Conservation (phyloP, 345 rosid species). For the Abelmoschus esculentus region DNA sequence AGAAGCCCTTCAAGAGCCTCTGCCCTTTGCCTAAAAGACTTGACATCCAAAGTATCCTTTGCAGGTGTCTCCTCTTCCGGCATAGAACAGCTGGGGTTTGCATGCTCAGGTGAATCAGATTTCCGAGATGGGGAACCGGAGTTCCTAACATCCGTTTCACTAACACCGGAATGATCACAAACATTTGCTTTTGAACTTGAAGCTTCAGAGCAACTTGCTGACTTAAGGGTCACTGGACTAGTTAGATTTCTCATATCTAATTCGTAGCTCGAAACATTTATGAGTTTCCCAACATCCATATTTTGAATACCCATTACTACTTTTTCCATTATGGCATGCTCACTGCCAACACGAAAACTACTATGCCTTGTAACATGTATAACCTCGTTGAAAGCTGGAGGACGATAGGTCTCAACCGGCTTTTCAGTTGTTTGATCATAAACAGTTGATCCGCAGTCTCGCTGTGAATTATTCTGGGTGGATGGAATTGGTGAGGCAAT, state of each 20-base stretch:
- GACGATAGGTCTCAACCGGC: constrained; percentile 35
- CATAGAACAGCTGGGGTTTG: too few species aligned
- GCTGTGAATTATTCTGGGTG: constrained; percentile 31
- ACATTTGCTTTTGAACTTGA: constrained; percentile 27
- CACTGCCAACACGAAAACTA: constrained; percentile 1
- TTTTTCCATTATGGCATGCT: constrained; percentile 50
- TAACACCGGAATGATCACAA: constrained; percentile 33
- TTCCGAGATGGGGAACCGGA: constrained; percentile 15
- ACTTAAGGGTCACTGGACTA: constrained; percentile 25
- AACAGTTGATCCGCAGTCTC: constrained; percentile 32
- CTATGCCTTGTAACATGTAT: constrained; percentile 87
- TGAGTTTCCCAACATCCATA: constrained; percentile 63
- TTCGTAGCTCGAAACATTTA: constrained; percentile 75
- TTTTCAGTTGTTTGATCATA: constrained; percentile 36
- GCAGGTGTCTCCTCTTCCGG: too few species aligned
- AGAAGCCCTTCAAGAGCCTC: too few species aligned
- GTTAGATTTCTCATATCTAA: constrained; percentile 39
- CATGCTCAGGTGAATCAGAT: background rate
- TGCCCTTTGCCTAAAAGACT: too few species aligned
- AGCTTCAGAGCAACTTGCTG: constrained; percentile 41
- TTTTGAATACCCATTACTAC: constrained; percentile 67
- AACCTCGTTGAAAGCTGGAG: constrained; percentile 68
- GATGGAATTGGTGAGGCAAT: constrained; percentile 27
- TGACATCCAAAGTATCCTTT: too few species aligned
- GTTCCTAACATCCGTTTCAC: constrained; percentile 41